Evolutionary conservation across 768 basidiomycete species (phyloP).

Genomic region (Xerocomus brunneocitrinus): DNA sequence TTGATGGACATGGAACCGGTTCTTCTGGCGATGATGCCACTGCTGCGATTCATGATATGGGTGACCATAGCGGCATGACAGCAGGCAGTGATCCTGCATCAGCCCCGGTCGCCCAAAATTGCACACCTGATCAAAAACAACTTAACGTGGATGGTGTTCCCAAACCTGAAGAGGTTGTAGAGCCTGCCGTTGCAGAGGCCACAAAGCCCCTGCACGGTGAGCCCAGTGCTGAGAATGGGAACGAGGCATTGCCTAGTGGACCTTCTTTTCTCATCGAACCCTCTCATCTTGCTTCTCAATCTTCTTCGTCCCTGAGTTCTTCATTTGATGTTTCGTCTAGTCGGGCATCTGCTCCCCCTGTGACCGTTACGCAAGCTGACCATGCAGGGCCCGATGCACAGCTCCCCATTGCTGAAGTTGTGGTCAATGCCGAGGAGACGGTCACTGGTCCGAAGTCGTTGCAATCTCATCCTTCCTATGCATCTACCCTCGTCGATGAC

Average conservation of each 20-base stretch:
- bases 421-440: constrained; percentile 2
- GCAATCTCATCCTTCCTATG: constrained; percentile 41
- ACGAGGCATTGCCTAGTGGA: constrained; percentile 12
- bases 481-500: constrained; percentile 51
- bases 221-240: constrained; percentile 17
- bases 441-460: constrained; percentile 30
- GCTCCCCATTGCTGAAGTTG: constrained; percentile 22
- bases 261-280: constrained; percentile 26
- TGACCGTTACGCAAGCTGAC: constrained; percentile 36
- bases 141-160: constrained; percentile 18
- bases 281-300: constrained; percentile 30
- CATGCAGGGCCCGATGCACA: constrained; percentile 44
- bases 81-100: constrained; percentile 25
- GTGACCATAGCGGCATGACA: constrained; percentile 16
- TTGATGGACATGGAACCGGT: constrained; percentile 35
- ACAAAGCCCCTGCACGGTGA: constrained; percentile 16
- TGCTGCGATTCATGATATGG: constrained; percentile 12
- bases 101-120: constrained; percentile 12
- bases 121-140: constrained; percentile 16
- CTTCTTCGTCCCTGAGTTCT: constrained; percentile 31
- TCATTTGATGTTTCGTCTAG: constrained; percentile 46
- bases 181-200: constrained; percentile 16
- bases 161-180: constrained; percentile 18
- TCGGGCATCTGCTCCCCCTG: constrained; percentile 33
- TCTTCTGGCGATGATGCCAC: constrained; percentile 27